Conservation (phyloP, 106 monocot genomes). For the Apostasia shenzhenica region DNA sequence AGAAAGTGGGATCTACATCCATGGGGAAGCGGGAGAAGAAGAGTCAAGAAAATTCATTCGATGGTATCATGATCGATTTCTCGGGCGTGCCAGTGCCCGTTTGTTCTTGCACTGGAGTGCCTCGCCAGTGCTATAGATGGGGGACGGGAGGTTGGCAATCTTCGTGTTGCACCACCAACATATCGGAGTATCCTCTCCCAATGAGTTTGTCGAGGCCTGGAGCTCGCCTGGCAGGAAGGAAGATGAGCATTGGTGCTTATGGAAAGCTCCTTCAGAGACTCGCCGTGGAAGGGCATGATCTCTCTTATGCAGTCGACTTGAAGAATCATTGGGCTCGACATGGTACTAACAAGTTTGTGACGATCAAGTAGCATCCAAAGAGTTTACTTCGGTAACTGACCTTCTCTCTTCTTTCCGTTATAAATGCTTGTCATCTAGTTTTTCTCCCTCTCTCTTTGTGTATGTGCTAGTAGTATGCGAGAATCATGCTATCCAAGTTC, state of each 20-base stretch:
- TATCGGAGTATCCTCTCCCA: slow-evolving; percentile 76
- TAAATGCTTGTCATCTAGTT: too few species aligned
- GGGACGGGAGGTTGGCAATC: slow-evolving; percentile 83
- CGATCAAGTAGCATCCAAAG: slow-evolving; percentile 32
- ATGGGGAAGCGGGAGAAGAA: slow-evolving; percentile 37
- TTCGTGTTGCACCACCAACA: slow-evolving; percentile 60
- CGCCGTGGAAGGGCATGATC: slow-evolving; percentile 33
- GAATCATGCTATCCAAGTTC: too few species aligned
- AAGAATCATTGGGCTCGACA: slow-evolving; percentile 69
- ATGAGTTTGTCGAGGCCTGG: slow-evolving; percentile 61
- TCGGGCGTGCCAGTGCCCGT: slow-evolving; percentile 53
- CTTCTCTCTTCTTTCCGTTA: too few species aligned
- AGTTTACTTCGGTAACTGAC: too few species aligned
- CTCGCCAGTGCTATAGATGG: slow-evolving; percentile 70
- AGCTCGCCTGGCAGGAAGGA: slow-evolving; percentile 54
- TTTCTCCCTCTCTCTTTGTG: too few species aligned
- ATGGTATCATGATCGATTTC: slow-evolving; percentile 28
- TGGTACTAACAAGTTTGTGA: slow-evolving; percentile 69
- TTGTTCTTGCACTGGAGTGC: slow-evolving; percentile 62
- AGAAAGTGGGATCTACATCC: slow-evolving; percentile 18
- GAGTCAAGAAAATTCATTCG: slow-evolving; percentile 21
- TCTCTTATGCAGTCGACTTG: slow-evolving; percentile 49
- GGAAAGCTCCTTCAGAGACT: slow-evolving; percentile 57
- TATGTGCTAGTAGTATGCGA: too few species aligned
- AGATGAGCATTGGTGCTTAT: slow-evolving; percentile 75